A percentile compares a stretch with the other conserved stretches of the same genome.
Evolutionary conservation across 2,329 filamentous ascomycete species (phyloP).

Genomic region (Pseudogymnoascus sp.): DNA sequence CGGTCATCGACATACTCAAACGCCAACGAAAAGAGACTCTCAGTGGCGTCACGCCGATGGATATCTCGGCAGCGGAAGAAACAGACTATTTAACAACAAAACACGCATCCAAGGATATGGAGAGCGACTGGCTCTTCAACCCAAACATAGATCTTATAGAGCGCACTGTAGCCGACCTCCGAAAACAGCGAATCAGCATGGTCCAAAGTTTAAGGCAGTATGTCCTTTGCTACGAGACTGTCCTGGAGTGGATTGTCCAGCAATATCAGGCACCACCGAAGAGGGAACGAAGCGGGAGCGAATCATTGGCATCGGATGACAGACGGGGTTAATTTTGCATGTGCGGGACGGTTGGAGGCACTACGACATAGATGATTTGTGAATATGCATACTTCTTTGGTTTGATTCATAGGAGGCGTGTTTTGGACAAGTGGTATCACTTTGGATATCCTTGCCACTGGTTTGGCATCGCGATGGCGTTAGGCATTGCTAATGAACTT

Average conservation of each 20-base stretch:
- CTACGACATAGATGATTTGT: slow-evolving; percentile 3
- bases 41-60: slow-evolving; percentile 37
- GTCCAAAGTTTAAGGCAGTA: slow-evolving; percentile 91
- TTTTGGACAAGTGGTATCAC: slow-evolving; percentile 2
- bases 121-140: slow-evolving; percentile 61
- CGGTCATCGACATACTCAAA: slow-evolving; percentile 93
- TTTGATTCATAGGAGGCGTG: not conserved
- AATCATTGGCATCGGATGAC: slow-evolving; percentile 11
- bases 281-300: slow-evolving; percentile 23
- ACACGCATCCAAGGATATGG: slow-evolving; percentile 22
- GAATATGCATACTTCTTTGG: not conserved
- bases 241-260: slow-evolving; percentile 73
- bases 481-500: not conserved
- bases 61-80: slow-evolving; percentile 26
- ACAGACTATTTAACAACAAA: slow-evolving; percentile 23
- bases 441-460: slow-evolving; percentile 2
- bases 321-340: slow-evolving; percentile 2
- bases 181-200: slow-evolving; percentile 86
- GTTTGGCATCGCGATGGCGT: slow-evolving; percentile 4
- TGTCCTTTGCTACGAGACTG: slow-evolving; percentile 92
- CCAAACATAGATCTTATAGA: slow-evolving; percentile 73
- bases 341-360: not conserved
- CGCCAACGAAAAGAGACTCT: slow-evolving; percentile 53
- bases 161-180: slow-evolving; percentile 84
- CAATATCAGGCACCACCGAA: slow-evolving; percentile 18